Evolutionary conservation across 1,284 basidiomycete genomes (phyloP), one percentile per base, ranked within the genome.

Genomic region (Rhodotorula sp.): DNA sequence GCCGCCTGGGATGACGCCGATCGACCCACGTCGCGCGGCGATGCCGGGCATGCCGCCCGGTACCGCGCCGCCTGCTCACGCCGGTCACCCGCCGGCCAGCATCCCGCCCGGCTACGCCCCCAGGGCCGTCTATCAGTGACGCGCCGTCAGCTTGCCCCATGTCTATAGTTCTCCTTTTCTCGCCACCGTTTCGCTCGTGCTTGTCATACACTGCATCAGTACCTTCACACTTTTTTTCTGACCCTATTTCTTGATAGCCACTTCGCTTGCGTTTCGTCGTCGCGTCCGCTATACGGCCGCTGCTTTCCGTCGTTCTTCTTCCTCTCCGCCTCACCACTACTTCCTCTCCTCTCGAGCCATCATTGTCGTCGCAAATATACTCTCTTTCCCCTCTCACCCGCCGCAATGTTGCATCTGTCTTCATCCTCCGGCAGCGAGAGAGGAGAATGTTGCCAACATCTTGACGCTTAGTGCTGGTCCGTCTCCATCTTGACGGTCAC

Each of bases 31-130:
- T 24, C n/a, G 48, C 7, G 27, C 51, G 39, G n/a, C 49, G 29
- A 27, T 53, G 51, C 52, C 51, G 19, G 30, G 24, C 27, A 20
- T 39, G 57, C 29, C 29, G 29, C 52, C n/a, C 19, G 57, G 44
- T 10, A 15, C 39, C 39, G 39, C 39, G 39, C 39, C 39, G 7
- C 39, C 10, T 39, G 32, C 49, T 27, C 2, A 36, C 39, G 7
- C 59, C n/a, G 0, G 48, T 34, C 2, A 53, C 54, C 27, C 51
- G 27, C 51, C 51, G 0, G 2, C 36, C 30, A 47, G 51, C 29
- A 36, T 62, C 5, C 60, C 60, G 36, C 59, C 49, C 1, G 63
- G 39, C 8, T 65, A 59, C 39, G 63, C 56, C 4, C 60, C 60
- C 22, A 56, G 48, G 2, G 63, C 57, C 10, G 49, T 39, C 29